Evolutionary conservation across 371 early-diverging fungal genomes (phyloP), one percentile per base, ranked within the genome.

Genomic region (Mucor indicus): DNA sequence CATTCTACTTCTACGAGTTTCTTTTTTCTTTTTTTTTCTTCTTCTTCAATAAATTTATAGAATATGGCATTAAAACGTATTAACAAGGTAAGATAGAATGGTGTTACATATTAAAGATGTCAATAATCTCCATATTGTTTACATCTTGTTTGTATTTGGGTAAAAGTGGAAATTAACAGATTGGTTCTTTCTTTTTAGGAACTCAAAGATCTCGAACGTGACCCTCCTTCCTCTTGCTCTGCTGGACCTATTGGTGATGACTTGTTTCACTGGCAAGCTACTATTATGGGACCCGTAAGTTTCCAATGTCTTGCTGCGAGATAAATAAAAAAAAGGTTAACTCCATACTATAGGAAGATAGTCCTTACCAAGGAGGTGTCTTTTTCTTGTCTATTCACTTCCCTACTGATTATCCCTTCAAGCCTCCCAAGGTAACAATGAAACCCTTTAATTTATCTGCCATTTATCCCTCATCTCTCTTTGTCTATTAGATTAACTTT

Each of bases 331-430:
- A 27, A 27, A 27, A 27, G 11, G 29, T 27, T 7, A 27, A 27
- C 5, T 27, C 5, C 11, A 27, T 27, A 27, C 29, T 24, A 21
- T 46, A 53, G 53, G 69, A 66, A 40, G 85, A 85, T 52, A 81
- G 85, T 61, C 90, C 92, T 64, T 89, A 89, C 60, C 61, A 82
- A 61, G 81, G 81, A 49, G 99, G 99, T 60, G 92, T 95, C 40
- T 99, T 98, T 79, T 96, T 99, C 83, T 82, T 99, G 51, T 80
- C 90, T 41, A 98, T 99, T 70, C 93, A 92, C 67, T 97, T 99
- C 80, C 98, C 99, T 30, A 91, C 93, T 30, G 99, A 98, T 72
- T 99, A 99, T 66, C 99, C 99, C 38, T 99, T 98, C 86, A 98
- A 97, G 84, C 98, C 99, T 40, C 99, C 99, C 62, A 95, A 95